Conservation (phyloP, 768 basidiomycete genomes). For the Rossbeevera mucosa region DNA sequence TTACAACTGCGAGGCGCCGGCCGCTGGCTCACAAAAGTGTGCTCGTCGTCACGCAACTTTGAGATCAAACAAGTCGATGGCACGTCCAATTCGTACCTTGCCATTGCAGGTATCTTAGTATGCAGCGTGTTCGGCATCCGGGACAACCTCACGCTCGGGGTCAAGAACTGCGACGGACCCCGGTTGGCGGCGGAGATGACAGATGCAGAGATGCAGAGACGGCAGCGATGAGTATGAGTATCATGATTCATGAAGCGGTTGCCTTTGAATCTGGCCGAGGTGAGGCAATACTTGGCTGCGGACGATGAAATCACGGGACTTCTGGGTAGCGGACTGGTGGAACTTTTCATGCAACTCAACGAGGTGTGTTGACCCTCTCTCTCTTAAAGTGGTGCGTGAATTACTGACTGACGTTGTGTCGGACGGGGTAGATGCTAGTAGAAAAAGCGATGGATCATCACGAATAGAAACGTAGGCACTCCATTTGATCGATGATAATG, state of each 20-base stretch:
- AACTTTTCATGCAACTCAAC: slow-evolving; percentile 46
- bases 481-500: slow-evolving; percentile 35
- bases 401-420: neutral
- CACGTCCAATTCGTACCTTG: slow-evolving; percentile 58
- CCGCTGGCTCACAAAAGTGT: slow-evolving; percentile 52
- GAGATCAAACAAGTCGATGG: slow-evolving; percentile 62
- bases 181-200: slow-evolving; percentile 41
- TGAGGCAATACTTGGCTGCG: slow-evolving; percentile 36
- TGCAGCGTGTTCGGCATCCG: slow-evolving; percentile 52
- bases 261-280: slow-evolving; percentile 47
- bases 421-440: slow-evolving; percentile 13
- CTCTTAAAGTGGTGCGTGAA: neutral
- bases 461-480: slow-evolving; percentile 21
- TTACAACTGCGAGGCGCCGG: slow-evolving; percentile 62
- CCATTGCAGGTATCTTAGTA: slow-evolving; percentile 50
- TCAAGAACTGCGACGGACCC: slow-evolving; percentile 34
- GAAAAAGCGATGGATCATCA: slow-evolving; percentile 19
- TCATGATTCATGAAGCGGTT: slow-evolving; percentile 47
- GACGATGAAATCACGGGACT: slow-evolving; percentile 36
- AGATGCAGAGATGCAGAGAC: slow-evolving; percentile 43
- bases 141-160: slow-evolving; percentile 33
- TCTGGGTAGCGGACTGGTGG: slow-evolving; percentile 45
- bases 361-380: slow-evolving; percentile 34
- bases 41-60: slow-evolving; percentile 53
- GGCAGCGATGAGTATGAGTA: slow-evolving; percentile 39